Conservation (phyloP, 1,139 yeast genomes). For the Protomyces macrosporus region DNA sequence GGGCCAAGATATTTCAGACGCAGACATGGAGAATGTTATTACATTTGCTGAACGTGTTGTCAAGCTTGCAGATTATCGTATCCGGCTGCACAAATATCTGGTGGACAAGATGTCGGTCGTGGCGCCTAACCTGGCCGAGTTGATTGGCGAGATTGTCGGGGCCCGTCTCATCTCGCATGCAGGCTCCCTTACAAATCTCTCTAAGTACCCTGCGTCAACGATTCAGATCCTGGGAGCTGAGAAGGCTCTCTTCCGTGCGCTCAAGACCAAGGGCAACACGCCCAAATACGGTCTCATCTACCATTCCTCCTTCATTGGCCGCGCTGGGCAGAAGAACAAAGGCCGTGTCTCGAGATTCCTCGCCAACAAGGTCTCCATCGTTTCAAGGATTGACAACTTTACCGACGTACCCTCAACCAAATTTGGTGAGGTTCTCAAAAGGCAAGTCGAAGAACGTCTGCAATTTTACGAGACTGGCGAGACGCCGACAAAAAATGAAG, state of each 20-base stretch:
- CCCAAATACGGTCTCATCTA: slow-evolving; percentile 97
- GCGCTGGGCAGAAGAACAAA: slow-evolving; percentile 94
- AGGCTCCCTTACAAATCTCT: slow-evolving; percentile 86
- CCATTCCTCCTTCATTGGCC: slow-evolving; percentile 96
- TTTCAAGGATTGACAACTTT: slow-evolving; percentile 96
- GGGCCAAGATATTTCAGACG: slow-evolving; percentile 95
- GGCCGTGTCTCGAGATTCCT: slow-evolving; percentile 98
- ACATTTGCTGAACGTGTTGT: slow-evolving; percentile 92
- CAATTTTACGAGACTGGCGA: slow-evolving; percentile 94
- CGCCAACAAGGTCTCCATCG: slow-evolving; percentile 98
- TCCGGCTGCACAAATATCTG: slow-evolving; percentile 80
- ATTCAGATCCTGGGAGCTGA: slow-evolving; percentile 99
- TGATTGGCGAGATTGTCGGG: slow-evolving; percentile 97
- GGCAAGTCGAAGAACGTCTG: slow-evolving; percentile 96
- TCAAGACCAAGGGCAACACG: slow-evolving; percentile 96
- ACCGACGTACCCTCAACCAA: slow-evolving; percentile 52
- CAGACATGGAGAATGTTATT: slow-evolving; percentile 77
- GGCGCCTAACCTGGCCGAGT: slow-evolving; percentile 93
- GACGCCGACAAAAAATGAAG: slow-evolving; percentile 92
- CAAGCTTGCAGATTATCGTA: slow-evolving; percentile 91
- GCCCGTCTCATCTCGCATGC: slow-evolving; percentile 97
- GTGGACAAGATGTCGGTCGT: slow-evolving; percentile 95
- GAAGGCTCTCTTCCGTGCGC: slow-evolving; percentile 96
- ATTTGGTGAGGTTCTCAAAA: slow-evolving; percentile 84
- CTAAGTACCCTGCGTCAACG: slow-evolving; percentile 98